phyloP scores from a whole-genome alignment of 2,329 filamentous ascomycete species.

The Stagonosporopsis vannaccii region DNA sequence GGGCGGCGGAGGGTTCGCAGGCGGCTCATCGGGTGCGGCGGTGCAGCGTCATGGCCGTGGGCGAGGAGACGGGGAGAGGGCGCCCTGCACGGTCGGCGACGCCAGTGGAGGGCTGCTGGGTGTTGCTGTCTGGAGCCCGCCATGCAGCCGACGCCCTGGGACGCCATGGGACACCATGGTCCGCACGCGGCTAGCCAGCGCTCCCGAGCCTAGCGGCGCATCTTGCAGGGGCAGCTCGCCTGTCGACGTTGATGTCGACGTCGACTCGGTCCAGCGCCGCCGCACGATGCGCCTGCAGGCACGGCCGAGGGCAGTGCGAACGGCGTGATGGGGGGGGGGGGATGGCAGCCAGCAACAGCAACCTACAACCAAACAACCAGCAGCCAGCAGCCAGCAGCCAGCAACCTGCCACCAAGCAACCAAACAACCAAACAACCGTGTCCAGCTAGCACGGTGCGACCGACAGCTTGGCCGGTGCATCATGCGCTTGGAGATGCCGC shows the following conservation, averaged over 20 bases:
- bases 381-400: no score
- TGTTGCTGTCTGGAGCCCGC: conserved; percentile 13
- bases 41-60: conserved; percentile 39
- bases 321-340: no score
- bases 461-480: no score
- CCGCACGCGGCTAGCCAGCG: conserved; percentile 14
- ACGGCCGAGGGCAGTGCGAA: no score
- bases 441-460: no score
- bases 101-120: conserved; percentile 13
- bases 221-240: conserved; percentile 17
- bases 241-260: not conserved
- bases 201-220: conserved; percentile 2
- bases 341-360: no score
- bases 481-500: no score
- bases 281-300: not conserved
- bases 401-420: no score
- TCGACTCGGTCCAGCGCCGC: not conserved
- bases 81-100: conserved; percentile 7
- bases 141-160: conserved; percentile 18
- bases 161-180: no score
- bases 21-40: conserved; percentile 43
- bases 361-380: no score
- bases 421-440: no score
- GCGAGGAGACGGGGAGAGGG: conserved; percentile 16
- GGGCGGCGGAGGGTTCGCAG: conserved; percentile 33